phyloP scores from a whole-genome alignment of 805 yeast species.

The Barnettozyma salicaria region DNA sequence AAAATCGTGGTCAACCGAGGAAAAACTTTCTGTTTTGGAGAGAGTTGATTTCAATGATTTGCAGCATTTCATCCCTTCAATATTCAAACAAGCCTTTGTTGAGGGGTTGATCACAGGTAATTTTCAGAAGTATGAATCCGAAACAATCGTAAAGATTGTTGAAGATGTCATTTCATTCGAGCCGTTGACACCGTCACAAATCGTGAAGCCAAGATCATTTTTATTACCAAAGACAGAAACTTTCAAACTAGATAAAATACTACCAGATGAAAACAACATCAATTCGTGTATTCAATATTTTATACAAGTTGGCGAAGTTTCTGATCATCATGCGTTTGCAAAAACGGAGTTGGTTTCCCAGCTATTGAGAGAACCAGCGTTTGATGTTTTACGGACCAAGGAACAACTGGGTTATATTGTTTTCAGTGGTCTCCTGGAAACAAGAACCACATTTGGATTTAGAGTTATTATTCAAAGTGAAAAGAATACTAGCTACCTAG shows the following conservation, averaged over 20 bases:
- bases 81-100: constrained; percentile 53
- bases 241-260: constrained; percentile 40
- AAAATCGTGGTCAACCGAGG: constrained; percentile 57
- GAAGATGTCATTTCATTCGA: constrained; percentile 32
- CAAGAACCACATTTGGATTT: constrained; percentile 68
- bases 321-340: constrained; percentile 41
- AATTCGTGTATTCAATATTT: constrained; percentile 82
- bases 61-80: constrained; percentile 41
- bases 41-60: constrained; percentile 46
- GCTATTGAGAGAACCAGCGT: constrained; percentile 79
- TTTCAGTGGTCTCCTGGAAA: constrained; percentile 62
- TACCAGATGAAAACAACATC: constrained; percentile 64
- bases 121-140: constrained; percentile 47
- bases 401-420: constrained; percentile 96
- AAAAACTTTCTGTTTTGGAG: constrained; percentile 45
- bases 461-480: constrained; percentile 82
- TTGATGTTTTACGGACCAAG: constrained; percentile 82
- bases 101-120: constrained; percentile 83
- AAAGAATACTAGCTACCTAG: constrained; percentile 64
- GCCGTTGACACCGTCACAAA: constrained; percentile 39
- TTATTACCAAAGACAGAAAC: constrained; percentile 35
- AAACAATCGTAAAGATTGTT: constrained; percentile 40
- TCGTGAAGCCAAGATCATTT: constrained; percentile 37
- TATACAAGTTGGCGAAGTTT: constrained; percentile 54
- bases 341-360: constrained; percentile 63